Base-by-base conservation (phyloP, 345 rosid species). In the Melastoma malabathricum region DNA sequence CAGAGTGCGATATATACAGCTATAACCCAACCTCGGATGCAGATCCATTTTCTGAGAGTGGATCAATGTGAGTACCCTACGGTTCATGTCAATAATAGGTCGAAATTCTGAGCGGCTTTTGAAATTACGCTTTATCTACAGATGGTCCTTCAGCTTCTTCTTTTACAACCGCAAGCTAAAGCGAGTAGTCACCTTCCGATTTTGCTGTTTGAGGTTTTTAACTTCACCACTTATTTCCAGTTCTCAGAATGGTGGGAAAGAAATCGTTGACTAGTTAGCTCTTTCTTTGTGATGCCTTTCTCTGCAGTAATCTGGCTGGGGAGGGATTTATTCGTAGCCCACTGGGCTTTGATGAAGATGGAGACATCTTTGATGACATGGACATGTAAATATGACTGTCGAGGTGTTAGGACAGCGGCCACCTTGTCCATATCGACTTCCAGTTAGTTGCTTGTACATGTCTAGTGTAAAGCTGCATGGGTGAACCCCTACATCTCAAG, bases 101-200 rank as follows among this genome's bases (percentile, higher is more conserved):
- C 2, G 41, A 34, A 34, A 34, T 34, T 12, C 41, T 34, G 41
- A 34, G 41, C 9, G 41, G 41, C 41, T 34, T 34, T 34, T 34
- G 12, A 34, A 34, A 34, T 9, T 34, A 7, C 7, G 12, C 19
- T 53, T 44, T 47, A 52, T 60, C 17, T 61, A 41, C 84, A 89
- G 97, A 71, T 89, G 97, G 97, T 83, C 94, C 18, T 90, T 90
- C 77, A 75, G 68, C 66, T 90, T 83, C 89, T 81, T 90, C 65
- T 83, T 89, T 79, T 89, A 89, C 71, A 89, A 89, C 57, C 70
- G 96, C 41, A 90, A 90, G 68, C 82, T 71, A 61, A 86, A 83
- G 80, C 88, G 96, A 10, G 86, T 90, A 12, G 89, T 79, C 34
- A 80, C 89, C 58, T 75, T 80, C 60, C 84, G 75, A n/a, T 82